A percentile compares a stretch with the other conserved stretches of the same genome.
These are phyloP conservation scores for Colletotrichum tofieldiae DNA, from an alignment of 2,329 filamentous ascomycete species.

Conservation along the genomic window DNA sequence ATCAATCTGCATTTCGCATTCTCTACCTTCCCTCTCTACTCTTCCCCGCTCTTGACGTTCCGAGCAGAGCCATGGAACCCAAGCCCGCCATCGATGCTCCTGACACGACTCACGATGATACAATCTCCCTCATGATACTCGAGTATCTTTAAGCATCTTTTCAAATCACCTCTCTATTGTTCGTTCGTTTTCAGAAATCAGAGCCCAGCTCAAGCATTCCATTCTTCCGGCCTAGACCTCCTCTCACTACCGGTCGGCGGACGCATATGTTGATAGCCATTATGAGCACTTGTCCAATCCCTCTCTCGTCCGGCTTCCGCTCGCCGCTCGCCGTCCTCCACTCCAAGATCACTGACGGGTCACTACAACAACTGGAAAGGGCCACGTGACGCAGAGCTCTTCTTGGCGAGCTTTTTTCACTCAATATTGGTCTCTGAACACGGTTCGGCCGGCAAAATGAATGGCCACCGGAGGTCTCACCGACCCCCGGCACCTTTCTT, in stretches of 20 bases:
- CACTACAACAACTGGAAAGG: background rate
- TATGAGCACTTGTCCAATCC: background rate
- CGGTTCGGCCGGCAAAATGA: background rate
- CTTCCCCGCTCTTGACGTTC: background rate
- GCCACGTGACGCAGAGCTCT: no score
- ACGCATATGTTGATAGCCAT: background rate
- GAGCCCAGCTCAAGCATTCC: background rate
- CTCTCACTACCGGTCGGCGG: background rate
- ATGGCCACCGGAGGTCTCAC: background rate
- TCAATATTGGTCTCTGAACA: background rate
- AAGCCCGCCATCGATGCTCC: slow-evolving; percentile 13
- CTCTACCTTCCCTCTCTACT: background rate
- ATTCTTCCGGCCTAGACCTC: background rate
- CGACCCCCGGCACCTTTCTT: background rate
- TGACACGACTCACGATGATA: slow-evolving; percentile 38
- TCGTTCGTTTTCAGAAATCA: no score
- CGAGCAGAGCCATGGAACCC: slow-evolving; percentile 22
- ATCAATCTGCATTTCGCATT: background rate
- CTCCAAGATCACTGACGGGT: background rate
- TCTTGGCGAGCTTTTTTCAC: no score
- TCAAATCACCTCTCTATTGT: no score
- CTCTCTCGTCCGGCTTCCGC: background rate
- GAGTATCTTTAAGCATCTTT: slow-evolving; percentile 19
- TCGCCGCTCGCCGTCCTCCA: background rate
- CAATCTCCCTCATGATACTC: slow-evolving; percentile 39